These are phyloP conservation scores for Geotrichum citri-aurantii DNA, from an alignment of 1,139 yeast species.

Conservation along the genomic window DNA sequence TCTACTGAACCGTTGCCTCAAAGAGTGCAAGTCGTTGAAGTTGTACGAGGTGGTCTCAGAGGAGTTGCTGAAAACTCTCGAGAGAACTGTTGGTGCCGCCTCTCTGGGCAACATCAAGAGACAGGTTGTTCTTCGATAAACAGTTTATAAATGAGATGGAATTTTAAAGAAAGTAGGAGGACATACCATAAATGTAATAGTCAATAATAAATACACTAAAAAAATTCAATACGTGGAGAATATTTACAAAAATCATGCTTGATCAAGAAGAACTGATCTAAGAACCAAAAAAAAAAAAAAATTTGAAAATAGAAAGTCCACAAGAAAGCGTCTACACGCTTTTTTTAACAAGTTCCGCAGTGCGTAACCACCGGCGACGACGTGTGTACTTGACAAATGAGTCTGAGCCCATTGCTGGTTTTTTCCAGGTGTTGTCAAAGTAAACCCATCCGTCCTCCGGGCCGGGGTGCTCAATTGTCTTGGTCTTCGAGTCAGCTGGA, in stretches of 20 bases:
- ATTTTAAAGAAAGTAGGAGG: not conserved
- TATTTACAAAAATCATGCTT: too few relatives aligned
- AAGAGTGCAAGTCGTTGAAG: constrained; percentile 6
- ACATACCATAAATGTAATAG: not conserved
- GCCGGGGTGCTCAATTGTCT: constrained; percentile 71
- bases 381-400: constrained; percentile 87
- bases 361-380: constrained; percentile 91
- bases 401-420: constrained; percentile 73
- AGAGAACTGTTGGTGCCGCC: constrained; percentile 3
- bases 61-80: constrained; percentile 5
- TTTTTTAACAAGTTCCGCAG: constrained; percentile 66
- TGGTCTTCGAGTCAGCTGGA: constrained; percentile 42
- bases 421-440: constrained; percentile 91
- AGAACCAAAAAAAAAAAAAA: not conserved
- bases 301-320: not conserved
- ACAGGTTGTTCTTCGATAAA: not conserved
- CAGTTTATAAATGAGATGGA: not conserved
- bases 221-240: not conserved
- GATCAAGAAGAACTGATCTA: too few relatives aligned
- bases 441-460: constrained; percentile 81
- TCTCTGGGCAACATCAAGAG: not conserved
- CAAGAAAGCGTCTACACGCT: not conserved
- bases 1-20: constrained; percentile 27
- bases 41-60: constrained; percentile 2
- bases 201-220: not conserved